A percentile compares a stretch with the other conserved stretches of the same genome.
Conservation (phyloP, 495 filamentous ascomycete species). For the Halenospora varia region DNA sequence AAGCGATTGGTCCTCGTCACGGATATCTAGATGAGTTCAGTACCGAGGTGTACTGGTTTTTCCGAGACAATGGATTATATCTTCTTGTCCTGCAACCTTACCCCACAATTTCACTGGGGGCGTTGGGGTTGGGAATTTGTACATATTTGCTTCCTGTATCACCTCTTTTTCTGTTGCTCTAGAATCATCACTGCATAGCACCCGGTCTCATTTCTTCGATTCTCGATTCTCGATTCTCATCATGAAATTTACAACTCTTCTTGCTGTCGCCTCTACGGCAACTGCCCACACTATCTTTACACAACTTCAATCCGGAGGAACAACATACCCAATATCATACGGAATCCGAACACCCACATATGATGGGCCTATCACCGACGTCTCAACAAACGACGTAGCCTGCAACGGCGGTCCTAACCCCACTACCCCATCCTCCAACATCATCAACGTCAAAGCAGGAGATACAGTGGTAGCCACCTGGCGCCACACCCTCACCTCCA, state of each 20-base stretch:
- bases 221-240: background rate
- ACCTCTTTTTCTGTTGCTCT: background rate
- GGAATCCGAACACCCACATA: slow-evolving; percentile 37
- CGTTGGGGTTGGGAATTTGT: background rate
- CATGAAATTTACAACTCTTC: background rate
- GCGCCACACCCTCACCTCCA: slow-evolving; percentile 37
- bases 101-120: background rate
- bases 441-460: slow-evolving; percentile 42
- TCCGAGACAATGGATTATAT: background rate
- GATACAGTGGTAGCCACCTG: slow-evolving; percentile 40
- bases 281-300: slow-evolving; percentile 52
- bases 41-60: background rate
- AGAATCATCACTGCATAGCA: background rate
- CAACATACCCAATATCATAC: slow-evolving; percentile 31
- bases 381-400: slow-evolving; percentile 40
- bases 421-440: slow-evolving; percentile 29
- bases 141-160: background rate
- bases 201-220: background rate
- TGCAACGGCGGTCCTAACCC: slow-evolving; percentile 55
- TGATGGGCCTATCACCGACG: slow-evolving; percentile 46
- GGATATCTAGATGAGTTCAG: slow-evolving; percentile 1
- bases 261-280: slow-evolving; percentile 19
- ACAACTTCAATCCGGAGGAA: slow-evolving; percentile 38
- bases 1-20: background rate
- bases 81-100: background rate